Conservation (phyloP, 176 grass and related monocot species). For the Rhynchospora breviuscula region DNA sequence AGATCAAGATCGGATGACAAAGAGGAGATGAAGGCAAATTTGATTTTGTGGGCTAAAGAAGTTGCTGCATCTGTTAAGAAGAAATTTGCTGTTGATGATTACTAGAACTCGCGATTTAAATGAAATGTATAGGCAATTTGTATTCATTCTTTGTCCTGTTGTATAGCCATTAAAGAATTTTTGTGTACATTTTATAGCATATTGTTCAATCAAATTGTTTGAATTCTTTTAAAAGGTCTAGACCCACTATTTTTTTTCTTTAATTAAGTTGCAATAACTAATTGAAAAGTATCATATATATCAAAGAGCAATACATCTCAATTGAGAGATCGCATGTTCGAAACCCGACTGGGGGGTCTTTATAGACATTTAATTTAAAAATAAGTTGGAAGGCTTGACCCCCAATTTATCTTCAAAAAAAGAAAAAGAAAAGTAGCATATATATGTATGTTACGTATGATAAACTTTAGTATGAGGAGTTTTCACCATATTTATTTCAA, state of each 20-base stretch:
- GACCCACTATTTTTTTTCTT: too few relatives aligned
- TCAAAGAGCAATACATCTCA: too few relatives aligned
- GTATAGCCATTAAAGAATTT: neutral
- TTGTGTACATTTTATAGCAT: neutral
- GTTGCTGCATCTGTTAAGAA: conserved; percentile 32
- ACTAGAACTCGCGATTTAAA: neutral
- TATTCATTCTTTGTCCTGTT: neutral
- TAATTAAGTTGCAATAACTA: too few relatives aligned
- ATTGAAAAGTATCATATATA: too few relatives aligned
- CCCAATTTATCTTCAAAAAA: too few relatives aligned
- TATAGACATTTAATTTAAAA: too few relatives aligned
- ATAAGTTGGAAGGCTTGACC: too few relatives aligned
- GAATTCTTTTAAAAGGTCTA: neutral
- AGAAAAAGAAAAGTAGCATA: too few relatives aligned
- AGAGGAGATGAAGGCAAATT: conserved; percentile 19
- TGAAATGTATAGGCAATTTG: neutral
- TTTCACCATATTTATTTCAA: neutral
- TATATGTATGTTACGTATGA: too few relatives aligned
- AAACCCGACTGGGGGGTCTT: too few relatives aligned
- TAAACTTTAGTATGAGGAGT: neutral
- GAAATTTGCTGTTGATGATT: neutral
- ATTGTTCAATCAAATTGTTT: neutral
- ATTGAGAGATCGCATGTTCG: too few relatives aligned
- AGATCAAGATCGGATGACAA: neutral
- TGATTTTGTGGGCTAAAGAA: conserved; percentile 28